Conservation (phyloP, 805 yeast species). For the Hanseniaspora vineae region DNA sequence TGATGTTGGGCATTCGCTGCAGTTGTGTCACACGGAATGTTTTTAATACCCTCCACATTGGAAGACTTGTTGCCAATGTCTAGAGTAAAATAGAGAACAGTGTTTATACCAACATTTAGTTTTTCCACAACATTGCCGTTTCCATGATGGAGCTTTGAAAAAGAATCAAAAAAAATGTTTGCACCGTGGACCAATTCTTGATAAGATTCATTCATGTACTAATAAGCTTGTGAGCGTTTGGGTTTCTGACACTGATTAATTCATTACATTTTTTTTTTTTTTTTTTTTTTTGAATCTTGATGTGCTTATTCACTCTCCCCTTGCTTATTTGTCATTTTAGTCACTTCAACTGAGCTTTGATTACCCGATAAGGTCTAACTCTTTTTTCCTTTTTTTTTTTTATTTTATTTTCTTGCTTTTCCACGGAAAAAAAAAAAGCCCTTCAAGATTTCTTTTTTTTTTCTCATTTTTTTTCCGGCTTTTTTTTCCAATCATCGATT, state of each 20-base stretch:
- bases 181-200: background rate
- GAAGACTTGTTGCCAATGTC: background rate
- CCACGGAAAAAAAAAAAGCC: background rate
- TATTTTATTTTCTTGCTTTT: too few species aligned
- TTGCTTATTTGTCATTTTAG: background rate
- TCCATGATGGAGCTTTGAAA: background rate
- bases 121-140: background rate
- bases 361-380: background rate
- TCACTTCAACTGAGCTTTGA: background rate
- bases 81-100: background rate
- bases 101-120: background rate
- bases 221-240: too few species aligned
- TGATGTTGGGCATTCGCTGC: constrained; percentile 4
- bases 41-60: constrained; percentile 9
- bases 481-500: too few species aligned
- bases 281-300: too few species aligned
- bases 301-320: too few species aligned
- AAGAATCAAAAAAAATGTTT: background rate
- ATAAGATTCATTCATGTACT: background rate
- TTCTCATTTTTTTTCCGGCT: too few species aligned
- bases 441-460: background rate
- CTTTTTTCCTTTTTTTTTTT: background rate
- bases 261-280: too few species aligned
- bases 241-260: too few species aligned
- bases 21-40: constrained; percentile 4